Evolutionary conservation across 352 stramenopile genomes (phyloP).

Genomic region (Globisporangium spiculum): DNA sequence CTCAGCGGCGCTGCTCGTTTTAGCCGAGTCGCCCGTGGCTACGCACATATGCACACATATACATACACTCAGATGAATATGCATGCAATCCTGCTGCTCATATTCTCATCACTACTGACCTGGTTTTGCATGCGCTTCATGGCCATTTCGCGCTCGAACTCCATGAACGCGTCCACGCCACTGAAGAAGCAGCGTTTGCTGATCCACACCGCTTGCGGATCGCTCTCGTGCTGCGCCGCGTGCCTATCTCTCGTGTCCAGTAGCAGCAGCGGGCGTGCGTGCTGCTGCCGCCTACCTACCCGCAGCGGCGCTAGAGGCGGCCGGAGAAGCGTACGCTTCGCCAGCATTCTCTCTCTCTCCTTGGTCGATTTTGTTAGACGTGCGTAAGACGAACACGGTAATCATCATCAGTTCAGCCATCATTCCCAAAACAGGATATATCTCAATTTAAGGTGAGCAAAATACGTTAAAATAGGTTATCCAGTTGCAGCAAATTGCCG

Average conservation of each 20-base stretch:
- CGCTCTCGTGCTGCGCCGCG: not conserved
- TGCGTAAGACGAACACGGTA: not conserved
- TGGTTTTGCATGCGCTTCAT: constrained; percentile 50
- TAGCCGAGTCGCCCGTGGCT: constrained; percentile 21
- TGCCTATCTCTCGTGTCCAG: not conserved
- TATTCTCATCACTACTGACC: constrained; percentile 19
- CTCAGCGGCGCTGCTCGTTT: constrained; percentile 31
- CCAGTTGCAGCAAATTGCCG: too few species aligned
- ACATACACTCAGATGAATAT: not conserved
- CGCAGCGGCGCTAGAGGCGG: not conserved
- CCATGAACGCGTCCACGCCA: constrained; percentile 77
- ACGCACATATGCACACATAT: not conserved
- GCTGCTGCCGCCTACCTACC: constrained; percentile 1
- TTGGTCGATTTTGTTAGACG: not conserved
- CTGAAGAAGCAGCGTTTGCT: constrained; percentile 22
- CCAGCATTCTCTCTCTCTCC: constrained; percentile 3
- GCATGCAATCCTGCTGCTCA: not conserved
- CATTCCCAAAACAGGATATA: not conserved
- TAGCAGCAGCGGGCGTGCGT: not conserved
- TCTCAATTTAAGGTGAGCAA: not conserved
- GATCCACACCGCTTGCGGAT: not conserved
- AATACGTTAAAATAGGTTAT: not conserved
- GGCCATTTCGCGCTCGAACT: constrained; percentile 83
- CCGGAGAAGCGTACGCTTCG: not conserved
- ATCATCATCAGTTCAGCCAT: not conserved